Percentiles rank a stretch among this genome's conserved stretches.
Evolutionary conservation across 169 alveolate species (phyloP).

Genomic region (Eimeria acervulina): DNA sequence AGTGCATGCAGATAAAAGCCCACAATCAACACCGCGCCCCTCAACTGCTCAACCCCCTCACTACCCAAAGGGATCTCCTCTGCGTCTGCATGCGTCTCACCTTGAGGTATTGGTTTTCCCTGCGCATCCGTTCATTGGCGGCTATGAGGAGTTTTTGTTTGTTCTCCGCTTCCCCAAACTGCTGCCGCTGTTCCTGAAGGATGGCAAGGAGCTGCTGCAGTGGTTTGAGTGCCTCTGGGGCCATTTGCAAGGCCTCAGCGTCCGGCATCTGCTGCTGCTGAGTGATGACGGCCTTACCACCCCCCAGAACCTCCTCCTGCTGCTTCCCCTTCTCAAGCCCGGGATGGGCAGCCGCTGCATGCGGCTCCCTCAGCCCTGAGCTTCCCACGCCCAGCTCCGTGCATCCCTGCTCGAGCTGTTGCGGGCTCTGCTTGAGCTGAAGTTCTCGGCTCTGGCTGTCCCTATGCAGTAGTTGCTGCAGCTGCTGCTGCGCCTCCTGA

Average conservation of each 20-base stretch:
- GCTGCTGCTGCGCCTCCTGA: slow-evolving; percentile 71
- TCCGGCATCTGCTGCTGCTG: slow-evolving; percentile 19
- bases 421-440: not conserved
- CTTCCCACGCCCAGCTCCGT: not conserved
- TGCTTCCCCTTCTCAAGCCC: not conserved
- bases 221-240: slow-evolving; percentile 1
- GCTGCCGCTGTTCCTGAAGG: slow-evolving; percentile 15
- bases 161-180: not conserved
- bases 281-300: not conserved
- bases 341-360: not conserved
- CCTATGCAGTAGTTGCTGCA: not conserved
- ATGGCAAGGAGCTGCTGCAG: slow-evolving; percentile 53
- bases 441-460: slow-evolving; percentile 16
- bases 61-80: not conserved
- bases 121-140: slow-evolving; percentile 40
- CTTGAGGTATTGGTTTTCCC: slow-evolving; percentile 33
- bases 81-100: slow-evolving; percentile 12
- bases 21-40: not conserved
- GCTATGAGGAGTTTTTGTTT: slow-evolving; percentile 9
- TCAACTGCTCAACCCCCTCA: not conserved
- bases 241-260: not conserved
- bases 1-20: not conserved
- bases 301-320: not conserved
- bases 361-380: slow-evolving; percentile 25
- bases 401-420: slow-evolving; percentile 32